Evolutionary conservation across 2,329 filamentous ascomycete species (phyloP).

Genomic region (Exophiala alcalophila): DNA sequence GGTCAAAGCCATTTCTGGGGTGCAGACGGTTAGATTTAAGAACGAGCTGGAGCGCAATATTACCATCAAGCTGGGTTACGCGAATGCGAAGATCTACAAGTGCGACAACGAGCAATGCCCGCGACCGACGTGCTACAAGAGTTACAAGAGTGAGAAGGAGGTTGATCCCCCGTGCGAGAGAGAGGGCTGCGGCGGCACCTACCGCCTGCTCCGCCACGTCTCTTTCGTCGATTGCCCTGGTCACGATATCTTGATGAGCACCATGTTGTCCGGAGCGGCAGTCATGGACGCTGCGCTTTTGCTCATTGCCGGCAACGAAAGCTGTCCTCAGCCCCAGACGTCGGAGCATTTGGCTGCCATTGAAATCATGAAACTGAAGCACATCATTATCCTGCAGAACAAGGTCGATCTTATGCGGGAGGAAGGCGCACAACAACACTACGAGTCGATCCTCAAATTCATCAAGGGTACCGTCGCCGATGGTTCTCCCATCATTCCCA

Average conservation of each 20-base stretch:
- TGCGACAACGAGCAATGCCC: constrained; percentile 91
- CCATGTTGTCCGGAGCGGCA: constrained; percentile 97
- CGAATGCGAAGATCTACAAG: constrained; percentile 99
- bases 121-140: constrained; percentile 89
- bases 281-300: constrained; percentile 99
- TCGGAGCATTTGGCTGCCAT: constrained; percentile 98
- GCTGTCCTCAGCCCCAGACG: constrained; percentile 95
- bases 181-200: constrained; percentile 83
- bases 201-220: constrained; percentile 84
- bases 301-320: constrained; percentile 96
- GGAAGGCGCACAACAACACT: constrained; percentile 88
- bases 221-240: constrained; percentile 99
- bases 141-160: constrained; percentile 99
- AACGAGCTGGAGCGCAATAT: constrained; percentile 99
- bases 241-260: constrained; percentile 99
- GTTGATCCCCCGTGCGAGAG: constrained; percentile 94
- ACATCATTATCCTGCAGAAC: constrained; percentile 99
- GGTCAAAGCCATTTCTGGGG: constrained; percentile 97
- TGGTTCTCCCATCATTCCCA: constrained; percentile 92
- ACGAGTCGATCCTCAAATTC: constrained; percentile 97
- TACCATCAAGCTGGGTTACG: constrained; percentile 99
- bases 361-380: constrained; percentile 99
- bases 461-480: constrained; percentile 96
- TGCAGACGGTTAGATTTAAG: constrained; percentile 99
- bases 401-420: constrained; percentile 99